Percentiles rank a stretch among this genome's conserved stretches.
Conservation (phyloP, 2,329 filamentous ascomycete genomes). For the Sporothrix dimorphospora region DNA sequence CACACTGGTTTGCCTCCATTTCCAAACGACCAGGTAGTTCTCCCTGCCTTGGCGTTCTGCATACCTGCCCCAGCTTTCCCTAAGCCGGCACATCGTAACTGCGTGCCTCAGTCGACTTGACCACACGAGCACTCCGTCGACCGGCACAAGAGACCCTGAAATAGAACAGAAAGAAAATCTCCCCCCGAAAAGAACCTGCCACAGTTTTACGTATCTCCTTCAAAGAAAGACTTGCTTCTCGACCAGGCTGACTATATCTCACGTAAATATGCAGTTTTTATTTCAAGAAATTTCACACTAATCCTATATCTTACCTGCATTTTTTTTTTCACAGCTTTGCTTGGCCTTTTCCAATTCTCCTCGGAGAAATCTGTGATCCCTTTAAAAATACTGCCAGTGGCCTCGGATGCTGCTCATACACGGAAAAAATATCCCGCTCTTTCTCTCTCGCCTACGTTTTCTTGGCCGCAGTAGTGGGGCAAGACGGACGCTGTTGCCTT, state of each 20-base stretch:
- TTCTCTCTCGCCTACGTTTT: neutral
- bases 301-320: neutral
- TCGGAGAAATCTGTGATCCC: neutral
- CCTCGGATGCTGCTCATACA: too few relatives aligned
- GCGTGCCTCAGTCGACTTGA: neutral
- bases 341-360: neutral
- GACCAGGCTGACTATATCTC: constrained; percentile 4
- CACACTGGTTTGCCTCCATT: neutral
- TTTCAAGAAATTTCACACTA: neutral
- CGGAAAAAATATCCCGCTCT: neutral
- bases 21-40: neutral
- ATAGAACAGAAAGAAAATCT: too few relatives aligned
- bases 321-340: neutral
- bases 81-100: neutral
- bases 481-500: neutral
- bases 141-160: too few relatives aligned
- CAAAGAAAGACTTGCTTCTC: neutral
- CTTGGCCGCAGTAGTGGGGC: neutral
- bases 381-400: neutral
- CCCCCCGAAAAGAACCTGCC: too few relatives aligned
- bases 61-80: neutral
- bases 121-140: neutral
- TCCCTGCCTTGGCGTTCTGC: neutral
- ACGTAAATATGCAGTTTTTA: neutral
- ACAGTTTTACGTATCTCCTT: too few relatives aligned